Percentiles rank a stretch among this genome's conserved stretches.
Evolutionary conservation across 2,329 filamentous ascomycete genomes (phyloP).

Genomic region (Dendryphion nanum): DNA sequence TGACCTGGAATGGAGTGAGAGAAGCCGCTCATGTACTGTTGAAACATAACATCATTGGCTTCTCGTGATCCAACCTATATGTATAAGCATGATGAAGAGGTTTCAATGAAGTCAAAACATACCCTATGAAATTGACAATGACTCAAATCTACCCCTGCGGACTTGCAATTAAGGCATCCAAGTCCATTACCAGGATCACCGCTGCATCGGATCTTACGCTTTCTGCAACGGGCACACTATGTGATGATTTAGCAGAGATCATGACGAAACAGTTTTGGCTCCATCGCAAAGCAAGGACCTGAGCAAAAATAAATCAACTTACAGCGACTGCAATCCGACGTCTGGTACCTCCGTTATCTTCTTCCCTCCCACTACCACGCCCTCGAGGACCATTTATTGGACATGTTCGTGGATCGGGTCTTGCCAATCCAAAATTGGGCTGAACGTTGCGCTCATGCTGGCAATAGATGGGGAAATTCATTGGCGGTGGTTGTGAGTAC

Average conservation of each 20-base stretch:
- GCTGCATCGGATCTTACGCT: constrained; percentile 92
- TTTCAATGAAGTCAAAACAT: constrained; percentile 4
- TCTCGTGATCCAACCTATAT: constrained; percentile 34
- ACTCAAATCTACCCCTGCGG: constrained; percentile 61
- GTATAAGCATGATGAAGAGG: constrained; percentile 1
- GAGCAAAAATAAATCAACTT: constrained; percentile 22
- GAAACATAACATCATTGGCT: no score
- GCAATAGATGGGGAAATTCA: no score
- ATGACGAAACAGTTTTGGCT: no score
- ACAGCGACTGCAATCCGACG: constrained; percentile 51
- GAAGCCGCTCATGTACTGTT: no score
- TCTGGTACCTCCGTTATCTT: constrained; percentile 40
- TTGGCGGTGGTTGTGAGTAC: no score
- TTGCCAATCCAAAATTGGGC: no score
- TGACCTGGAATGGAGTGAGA: no score
- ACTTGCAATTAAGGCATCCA: constrained; percentile 81
- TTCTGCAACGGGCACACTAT: constrained; percentile 85
- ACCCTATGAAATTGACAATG: constrained; percentile 81
- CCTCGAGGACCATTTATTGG: constrained; percentile 15
- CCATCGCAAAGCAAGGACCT: no score
- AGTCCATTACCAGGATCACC: constrained; percentile 75
- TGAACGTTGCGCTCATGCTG: no score
- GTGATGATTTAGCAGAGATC: neutral
- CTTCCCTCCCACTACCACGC: constrained; percentile 10
- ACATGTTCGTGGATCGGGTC: constrained; percentile 23